Evolutionary conservation across 129 eudicot species (phyloP).

Genomic region (Calendula officinalis): DNA sequence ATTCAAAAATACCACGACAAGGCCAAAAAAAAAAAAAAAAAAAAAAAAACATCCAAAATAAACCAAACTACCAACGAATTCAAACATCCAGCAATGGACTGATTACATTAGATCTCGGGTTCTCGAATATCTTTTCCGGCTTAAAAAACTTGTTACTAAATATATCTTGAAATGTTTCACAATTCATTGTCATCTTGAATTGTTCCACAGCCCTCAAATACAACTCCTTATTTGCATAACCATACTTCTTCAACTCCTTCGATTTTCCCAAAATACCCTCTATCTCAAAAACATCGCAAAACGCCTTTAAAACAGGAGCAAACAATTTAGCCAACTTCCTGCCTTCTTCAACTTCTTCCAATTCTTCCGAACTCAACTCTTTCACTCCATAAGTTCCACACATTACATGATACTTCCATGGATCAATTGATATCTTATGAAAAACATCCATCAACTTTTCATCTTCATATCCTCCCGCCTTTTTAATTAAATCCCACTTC

Average conservation of each 20-base stretch:
- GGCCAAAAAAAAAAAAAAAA: too few species aligned
- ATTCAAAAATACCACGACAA: too few species aligned
- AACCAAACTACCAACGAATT: too few species aligned
- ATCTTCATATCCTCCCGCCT: background rate
- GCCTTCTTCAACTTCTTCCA: slow-evolving; percentile 4
- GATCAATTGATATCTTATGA: background rate
- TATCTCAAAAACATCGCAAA: background rate
- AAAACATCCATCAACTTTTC: background rate
- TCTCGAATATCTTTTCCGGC: background rate
- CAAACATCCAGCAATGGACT: background rate
- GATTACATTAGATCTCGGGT: background rate
- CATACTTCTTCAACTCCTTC: background rate
- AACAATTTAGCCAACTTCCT: background rate
- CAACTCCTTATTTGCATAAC: background rate
- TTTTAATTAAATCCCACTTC: background rate
- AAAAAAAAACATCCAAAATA: too few species aligned
- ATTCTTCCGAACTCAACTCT: background rate
- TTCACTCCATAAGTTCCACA: background rate
- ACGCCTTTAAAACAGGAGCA: slow-evolving; percentile 1
- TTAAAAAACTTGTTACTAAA: background rate
- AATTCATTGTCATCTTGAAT: background rate
- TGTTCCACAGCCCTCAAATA: background rate
- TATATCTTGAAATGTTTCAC: background rate
- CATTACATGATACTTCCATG: background rate
- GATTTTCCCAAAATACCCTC: background rate